Evolutionary conservation across 495 filamentous ascomycete species (phyloP), one percentile per base, ranked within the genome.

Genomic region (Neurospora sp.): DNA sequence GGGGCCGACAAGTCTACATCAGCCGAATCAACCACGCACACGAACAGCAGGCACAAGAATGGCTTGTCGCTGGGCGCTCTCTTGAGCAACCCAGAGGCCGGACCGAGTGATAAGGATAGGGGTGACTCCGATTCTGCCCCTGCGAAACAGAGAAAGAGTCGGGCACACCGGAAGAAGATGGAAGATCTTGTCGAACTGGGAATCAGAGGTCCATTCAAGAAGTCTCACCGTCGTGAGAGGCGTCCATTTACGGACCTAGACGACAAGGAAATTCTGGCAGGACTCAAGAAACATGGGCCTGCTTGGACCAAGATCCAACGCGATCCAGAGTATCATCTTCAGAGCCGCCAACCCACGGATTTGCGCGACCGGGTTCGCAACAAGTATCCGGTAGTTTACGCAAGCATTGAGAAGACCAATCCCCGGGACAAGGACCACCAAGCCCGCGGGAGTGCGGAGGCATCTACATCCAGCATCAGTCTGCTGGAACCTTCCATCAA

Each of bases 331-430:
- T 87, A 94, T 69, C 86, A 90, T 24, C 83, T 97, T 13, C 81
- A 85, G 10, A 88, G 85, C 76, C 87, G 94, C 72, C 87, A 89
- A 43, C 89, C 93, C 3, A 94, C 92, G 6, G 93, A 97, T 77
- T 83, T 97, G 15, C 85, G 94, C 69, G 94, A 97, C 80, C 86
- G 93, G 8, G 91, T 96, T 71, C 87, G 94, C 24, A 94, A 92
- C 73, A 91, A 90, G 71, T 94, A 91, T 74, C 92, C 93, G 8
- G 88, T 92, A 43, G 82, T 84, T 59, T 87, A 85, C 74, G 76
- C 79, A 24, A 73, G 77, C 69, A 85, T 85, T 36, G 87, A 90
- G 69, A 96, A 92, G 78, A 86, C 85, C 21, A 78, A 79, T 19
- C 78, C 83, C 37, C 83, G 89, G 71, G 80, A 82, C 70, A 82